Percentiles rank a stretch among this genome's conserved stretches.
These are phyloP conservation scores for Tritrichomonas foetus DNA, from an alignment of 208 protist species.

Conservation along the genomic window DNA sequence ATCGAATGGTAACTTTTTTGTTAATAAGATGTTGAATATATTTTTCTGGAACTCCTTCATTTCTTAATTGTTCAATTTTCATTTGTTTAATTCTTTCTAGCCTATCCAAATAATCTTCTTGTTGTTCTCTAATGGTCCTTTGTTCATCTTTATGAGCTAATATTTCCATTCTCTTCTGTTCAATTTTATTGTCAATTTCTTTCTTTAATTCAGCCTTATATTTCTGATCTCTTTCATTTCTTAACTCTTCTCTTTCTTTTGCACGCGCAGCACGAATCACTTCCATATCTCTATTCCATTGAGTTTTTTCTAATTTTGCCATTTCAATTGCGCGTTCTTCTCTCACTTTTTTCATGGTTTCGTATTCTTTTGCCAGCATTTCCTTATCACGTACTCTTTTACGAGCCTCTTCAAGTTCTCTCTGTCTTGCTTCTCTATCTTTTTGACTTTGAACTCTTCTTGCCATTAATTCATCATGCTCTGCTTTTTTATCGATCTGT, in stretches of 20 bases:
- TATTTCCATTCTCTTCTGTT: not conserved
- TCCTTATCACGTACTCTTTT: not conserved
- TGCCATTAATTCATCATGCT: not conserved
- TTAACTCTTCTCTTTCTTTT: not conserved
- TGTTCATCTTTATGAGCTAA: not conserved
- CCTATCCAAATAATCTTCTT: not conserved
- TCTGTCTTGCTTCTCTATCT: not conserved
- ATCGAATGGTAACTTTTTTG: not conserved
- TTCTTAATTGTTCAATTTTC: not conserved
- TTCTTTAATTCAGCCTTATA: not conserved
- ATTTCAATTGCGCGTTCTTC: not conserved
- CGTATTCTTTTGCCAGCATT: not conserved
- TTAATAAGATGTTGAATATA: not conserved
- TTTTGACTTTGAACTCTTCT: not conserved
- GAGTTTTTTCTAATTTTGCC: not conserved
- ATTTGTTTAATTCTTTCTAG: not conserved
- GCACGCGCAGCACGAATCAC: not conserved
- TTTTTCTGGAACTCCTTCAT: constrained; percentile 22
- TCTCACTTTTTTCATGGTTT: not conserved
- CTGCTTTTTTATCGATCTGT: not conserved
- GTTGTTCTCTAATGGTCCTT: not conserved
- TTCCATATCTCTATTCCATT: not conserved
- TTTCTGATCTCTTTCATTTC: not conserved
- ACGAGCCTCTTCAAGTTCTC: not conserved
- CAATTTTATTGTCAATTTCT: not conserved